Evolutionary conservation across 306 rosid species (phyloP), one percentile per base, ranked within the genome.

Genomic region (Herpetospermum pedunculosum): DNA sequence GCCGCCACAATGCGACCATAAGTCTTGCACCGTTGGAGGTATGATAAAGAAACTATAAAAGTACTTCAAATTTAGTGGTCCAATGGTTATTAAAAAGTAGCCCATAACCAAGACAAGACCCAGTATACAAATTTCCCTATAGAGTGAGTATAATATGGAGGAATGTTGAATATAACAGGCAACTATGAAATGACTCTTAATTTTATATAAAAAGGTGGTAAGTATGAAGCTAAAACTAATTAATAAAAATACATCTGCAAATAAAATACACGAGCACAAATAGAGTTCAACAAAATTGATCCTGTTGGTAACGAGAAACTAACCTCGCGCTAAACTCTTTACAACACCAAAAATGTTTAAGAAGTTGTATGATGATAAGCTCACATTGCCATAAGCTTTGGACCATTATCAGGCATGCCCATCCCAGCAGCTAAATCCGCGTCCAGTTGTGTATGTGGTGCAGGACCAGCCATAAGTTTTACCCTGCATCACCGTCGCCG

Each of bases 341-440:
- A 67, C 50, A 67, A 5, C 21, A 41, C 48, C 70, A 37, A 63
- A 35, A 63, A 62, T 62, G 16, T 16, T 34, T 9, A n/a, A n/a
- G n/a, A n/a, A 62, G 46, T 62, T 34, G 26, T 35, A 35, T 34
- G 1, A 35, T 10, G 40, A 15, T 32, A 32, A 49, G 47, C 59
- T 75, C 83, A 88, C 84, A 86, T 85, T 28, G 91, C 84, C 97
- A 91, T 89, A 40, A 94, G 87, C 88, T 89, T 94, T 30, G 92
- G 96, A 49, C 97, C 98, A 54, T 94, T 91, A 77, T 94, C 98
- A 1, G 97, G 98, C 94, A 83, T 88, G 62, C 98, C 98, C 98
- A 94, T 91, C 55, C 98, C 98, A 21, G 83, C 86, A 43, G 98
- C 98, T 82, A 94, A 67, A 1, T 94, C 98, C 0, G 98, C 98